Evolutionary conservation across 169 alveolate genomes (phyloP), one percentile per base, ranked within the genome.

Genomic region (Cryptosporidium parvum): DNA sequence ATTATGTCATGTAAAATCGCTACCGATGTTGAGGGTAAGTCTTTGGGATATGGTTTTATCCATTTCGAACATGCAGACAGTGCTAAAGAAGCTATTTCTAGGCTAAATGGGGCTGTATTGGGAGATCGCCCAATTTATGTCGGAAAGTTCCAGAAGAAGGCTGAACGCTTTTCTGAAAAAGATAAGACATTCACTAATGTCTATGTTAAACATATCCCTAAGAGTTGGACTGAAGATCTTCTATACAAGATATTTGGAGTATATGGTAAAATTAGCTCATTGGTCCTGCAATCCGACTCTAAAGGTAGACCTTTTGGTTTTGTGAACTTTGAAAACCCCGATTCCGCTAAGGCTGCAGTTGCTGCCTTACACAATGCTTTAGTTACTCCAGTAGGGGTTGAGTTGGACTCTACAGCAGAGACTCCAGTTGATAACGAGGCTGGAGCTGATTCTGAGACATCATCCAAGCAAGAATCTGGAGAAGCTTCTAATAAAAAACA

Each of bases 21-120:
- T 16, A 92, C 95, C 5, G 98, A 96, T 84, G 91, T 91, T 21
- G 91, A 92, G 39, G 98, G 98, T 39, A 92, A 92, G 52, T 95
- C 98, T 80, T 94, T 94, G 72, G 99, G 99, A 23, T 97, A 96
- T 80, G 99, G 99, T 14, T 98, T 97, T 61, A 99, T 98, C n/a
- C 98, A 97, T 92, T 97, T 95, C 87, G 97, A 96, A 61, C 94
- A 94, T 39, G 98, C 94, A 53, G 99, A 96, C 51, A 93, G 96
- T 69, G 99, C 99, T 1, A 91, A 93, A 59, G 97, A 95, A 85
- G 99, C 98, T 23, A 95, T 97, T 37, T 97, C 95, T 71, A 91
- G 96, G 92, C 95, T 97, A 59, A 97, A 97, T 75, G 98, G 98
- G 65, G 94, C 95, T 93, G 92, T 93, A 52, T 93, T 97, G 35